A percentile compares a stretch with the other conserved stretches of the same genome.
Evolutionary conservation across 2,329 filamentous ascomycete species (phyloP).

Genomic region (Cytospora piceae): DNA sequence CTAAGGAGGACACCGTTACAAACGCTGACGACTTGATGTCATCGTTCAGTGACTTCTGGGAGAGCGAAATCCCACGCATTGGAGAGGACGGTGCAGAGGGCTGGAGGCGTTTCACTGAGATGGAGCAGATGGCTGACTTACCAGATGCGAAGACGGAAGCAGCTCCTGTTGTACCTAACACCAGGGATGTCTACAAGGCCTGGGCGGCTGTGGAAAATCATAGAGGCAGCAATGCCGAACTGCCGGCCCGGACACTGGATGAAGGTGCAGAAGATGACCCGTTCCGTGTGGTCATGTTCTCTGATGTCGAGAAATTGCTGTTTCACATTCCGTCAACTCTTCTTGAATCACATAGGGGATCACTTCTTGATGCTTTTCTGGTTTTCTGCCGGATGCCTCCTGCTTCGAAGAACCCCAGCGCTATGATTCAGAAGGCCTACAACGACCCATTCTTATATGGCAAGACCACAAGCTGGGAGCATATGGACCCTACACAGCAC

Average conservation of each 20-base stretch:
- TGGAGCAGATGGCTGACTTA: conserved; percentile 43
- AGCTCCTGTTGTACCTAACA: conserved; percentile 33
- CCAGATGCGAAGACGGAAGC: conserved; percentile 44
- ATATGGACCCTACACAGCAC: not conserved
- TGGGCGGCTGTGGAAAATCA: conserved; percentile 61
- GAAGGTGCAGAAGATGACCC: conserved; percentile 78
- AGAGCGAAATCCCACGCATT: conserved; percentile 77
- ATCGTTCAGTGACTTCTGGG: conserved; percentile 78
- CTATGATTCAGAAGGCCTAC: conserved; percentile 43
- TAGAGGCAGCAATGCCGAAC: conserved; percentile 50
- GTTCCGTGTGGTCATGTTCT: conserved; percentile 78
- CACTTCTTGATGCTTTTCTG: conserved; percentile 71
- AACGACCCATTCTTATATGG: conserved; percentile 56
- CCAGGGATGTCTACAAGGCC: conserved; percentile 52
- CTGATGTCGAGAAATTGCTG: conserved; percentile 71
- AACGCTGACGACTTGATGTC: conserved; percentile 34
- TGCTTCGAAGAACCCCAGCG: conserved; percentile 35
- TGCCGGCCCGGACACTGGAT: conserved; percentile 76
- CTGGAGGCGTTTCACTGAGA: conserved; percentile 63
- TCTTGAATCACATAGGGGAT: conserved; percentile 42
- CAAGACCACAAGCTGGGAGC: conserved; percentile 39
- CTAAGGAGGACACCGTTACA: conserved; percentile 38
- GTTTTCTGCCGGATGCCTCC: conserved; percentile 69
- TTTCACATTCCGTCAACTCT: conserved; percentile 50
- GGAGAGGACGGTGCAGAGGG: conserved; percentile 74